A percentile compares a stretch with the other conserved stretches of the same genome.
Conservation (phyloP, 495 filamentous ascomycete genomes). For the Extremus antarcticus region DNA sequence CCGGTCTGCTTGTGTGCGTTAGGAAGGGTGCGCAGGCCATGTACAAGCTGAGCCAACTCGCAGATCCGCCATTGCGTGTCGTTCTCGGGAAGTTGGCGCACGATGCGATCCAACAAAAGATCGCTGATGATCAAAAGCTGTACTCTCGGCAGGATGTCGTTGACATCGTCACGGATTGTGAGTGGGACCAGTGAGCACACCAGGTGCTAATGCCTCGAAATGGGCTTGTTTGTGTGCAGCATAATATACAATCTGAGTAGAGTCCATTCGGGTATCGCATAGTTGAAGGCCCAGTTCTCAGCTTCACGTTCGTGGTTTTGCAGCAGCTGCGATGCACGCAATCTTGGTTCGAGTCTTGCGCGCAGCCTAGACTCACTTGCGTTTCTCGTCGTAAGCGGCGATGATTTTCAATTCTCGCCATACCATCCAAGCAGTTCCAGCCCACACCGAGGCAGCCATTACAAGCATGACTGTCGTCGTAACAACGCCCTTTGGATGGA, state of each 20-base stretch:
- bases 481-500: background rate
- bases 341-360: too few species aligned
- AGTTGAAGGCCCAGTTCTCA: too few species aligned
- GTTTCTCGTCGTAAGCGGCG: background rate
- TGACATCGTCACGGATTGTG: slow-evolving; percentile 17
- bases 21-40: slow-evolving; percentile 37
- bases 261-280: too few species aligned
- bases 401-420: background rate
- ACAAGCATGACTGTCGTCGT: background rate
- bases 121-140: slow-evolving; percentile 32
- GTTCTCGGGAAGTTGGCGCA: slow-evolving; percentile 38
- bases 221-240: too few species aligned
- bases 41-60: slow-evolving; percentile 38
- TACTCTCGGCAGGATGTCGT: slow-evolving; percentile 39
- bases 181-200: too few species aligned
- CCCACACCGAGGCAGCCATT: background rate
- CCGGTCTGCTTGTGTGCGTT: too few species aligned
- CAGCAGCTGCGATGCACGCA: too few species aligned
- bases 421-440: background rate
- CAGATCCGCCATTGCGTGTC: slow-evolving; percentile 36
- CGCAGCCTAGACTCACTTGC: too few species aligned
- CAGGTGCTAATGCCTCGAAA: too few species aligned
- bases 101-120: slow-evolving; percentile 31
- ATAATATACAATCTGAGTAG: too few species aligned
- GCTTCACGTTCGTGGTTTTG: too few species aligned